A percentile compares a stretch with the other conserved stretches of the same genome.
Conservation (phyloP, 495 filamentous ascomycete species). For the Daldinia childiae region DNA sequence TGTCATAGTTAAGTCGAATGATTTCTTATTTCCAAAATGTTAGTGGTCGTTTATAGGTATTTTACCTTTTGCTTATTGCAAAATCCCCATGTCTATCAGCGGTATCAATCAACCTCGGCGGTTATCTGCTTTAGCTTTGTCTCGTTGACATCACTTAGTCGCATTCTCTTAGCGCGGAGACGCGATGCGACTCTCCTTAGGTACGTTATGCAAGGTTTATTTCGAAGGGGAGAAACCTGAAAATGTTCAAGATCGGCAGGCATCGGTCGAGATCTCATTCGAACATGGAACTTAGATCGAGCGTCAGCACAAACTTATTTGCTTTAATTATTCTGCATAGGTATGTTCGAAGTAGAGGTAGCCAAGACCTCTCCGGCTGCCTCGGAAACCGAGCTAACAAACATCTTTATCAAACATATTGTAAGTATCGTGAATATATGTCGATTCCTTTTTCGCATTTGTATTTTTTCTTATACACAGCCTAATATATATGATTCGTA, state of each 20-base stretch:
- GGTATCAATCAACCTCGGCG: slow-evolving; percentile 3
- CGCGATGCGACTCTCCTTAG: slow-evolving; percentile 27
- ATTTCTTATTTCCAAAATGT: background rate
- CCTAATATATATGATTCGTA: background rate
- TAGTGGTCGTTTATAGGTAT: no score
- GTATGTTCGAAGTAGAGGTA: background rate
- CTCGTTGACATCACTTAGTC: slow-evolving; percentile 40
- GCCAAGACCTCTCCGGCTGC: background rate
- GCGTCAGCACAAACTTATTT: background rate
- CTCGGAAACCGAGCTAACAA: background rate
- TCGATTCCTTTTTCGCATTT: no score
- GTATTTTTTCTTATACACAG: no score
- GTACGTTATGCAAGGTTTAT: slow-evolving; percentile 16
- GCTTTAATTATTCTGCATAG: no score
- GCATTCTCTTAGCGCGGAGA: slow-evolving; percentile 35
- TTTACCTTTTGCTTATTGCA: no score
- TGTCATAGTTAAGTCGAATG: background rate
- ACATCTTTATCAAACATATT: background rate
- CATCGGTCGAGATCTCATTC: slow-evolving; percentile 20
- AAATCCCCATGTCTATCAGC: background rate
- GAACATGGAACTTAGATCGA: slow-evolving; percentile 22
- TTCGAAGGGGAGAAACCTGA: slow-evolving; percentile 11
- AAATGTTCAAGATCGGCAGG: slow-evolving; percentile 20
- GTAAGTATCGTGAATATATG: background rate
- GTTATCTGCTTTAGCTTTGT: slow-evolving; percentile 20